These are phyloP conservation scores for Dillenia suffruticosa DNA, from an alignment of 164 flowering plant genomes.

Conservation along the genomic window DNA sequence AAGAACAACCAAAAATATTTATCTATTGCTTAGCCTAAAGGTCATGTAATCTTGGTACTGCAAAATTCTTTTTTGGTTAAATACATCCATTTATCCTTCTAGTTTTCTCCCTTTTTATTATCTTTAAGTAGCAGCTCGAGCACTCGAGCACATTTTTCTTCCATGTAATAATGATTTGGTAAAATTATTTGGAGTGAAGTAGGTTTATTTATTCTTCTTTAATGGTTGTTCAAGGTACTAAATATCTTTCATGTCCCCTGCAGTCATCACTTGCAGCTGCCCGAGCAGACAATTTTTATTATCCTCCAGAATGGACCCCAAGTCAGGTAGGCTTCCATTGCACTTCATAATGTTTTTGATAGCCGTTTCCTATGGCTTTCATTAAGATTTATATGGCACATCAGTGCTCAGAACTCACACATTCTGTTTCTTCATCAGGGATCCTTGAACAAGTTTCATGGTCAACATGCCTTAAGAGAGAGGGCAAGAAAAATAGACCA, in stretches of 20 bases:
- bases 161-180: too few relatives aligned
- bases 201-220: too few relatives aligned
- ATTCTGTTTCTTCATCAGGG: slow-evolving; percentile 43
- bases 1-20: too few relatives aligned
- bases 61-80: too few relatives aligned
- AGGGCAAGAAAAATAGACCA: slow-evolving; percentile 94
- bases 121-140: too few relatives aligned
- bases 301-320: slow-evolving; percentile 98
- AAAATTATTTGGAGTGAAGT: too few relatives aligned
- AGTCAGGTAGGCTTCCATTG: slow-evolving; percentile 46
- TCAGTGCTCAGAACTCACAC: slow-evolving; percentile 2
- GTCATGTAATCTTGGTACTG: too few relatives aligned
- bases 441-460: slow-evolving; percentile 90
- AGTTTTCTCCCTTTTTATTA: too few relatives aligned
- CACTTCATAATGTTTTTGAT: background rate
- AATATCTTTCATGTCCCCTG: slow-evolving; percentile 14
- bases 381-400: background rate
- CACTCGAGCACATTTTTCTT: too few relatives aligned
- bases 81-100: too few relatives aligned
- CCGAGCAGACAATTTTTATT: slow-evolving; percentile 96
- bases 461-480: slow-evolving; percentile 98
- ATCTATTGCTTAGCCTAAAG: too few relatives aligned
- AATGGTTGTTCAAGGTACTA: too few relatives aligned
- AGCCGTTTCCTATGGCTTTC: background rate
- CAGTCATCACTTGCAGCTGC: slow-evolving; percentile 99